phyloP scores from a whole-genome alignment of 768 basidiomycete genomes.

The Boletus pseudopeckii region DNA sequence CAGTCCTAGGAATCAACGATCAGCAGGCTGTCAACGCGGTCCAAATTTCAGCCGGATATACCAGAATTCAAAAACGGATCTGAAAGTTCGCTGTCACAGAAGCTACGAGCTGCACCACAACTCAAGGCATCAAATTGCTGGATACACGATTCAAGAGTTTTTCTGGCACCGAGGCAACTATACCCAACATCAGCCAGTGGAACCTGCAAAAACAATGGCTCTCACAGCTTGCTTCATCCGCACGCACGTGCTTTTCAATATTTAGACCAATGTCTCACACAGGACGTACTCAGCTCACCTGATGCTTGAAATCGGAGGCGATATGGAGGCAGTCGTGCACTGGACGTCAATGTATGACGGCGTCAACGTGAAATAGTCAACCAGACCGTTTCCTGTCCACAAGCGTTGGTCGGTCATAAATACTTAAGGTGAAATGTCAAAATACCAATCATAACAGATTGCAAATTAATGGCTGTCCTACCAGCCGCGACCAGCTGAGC shows the following conservation, averaged over 20 bases:
- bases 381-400: constrained; percentile 38
- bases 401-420: background rate
- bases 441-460: constrained; percentile 44
- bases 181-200: background rate
- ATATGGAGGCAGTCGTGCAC: constrained; percentile 46
- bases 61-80: constrained; percentile 26
- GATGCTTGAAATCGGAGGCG: constrained; percentile 27
- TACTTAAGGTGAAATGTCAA: background rate
- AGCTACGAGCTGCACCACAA: constrained; percentile 61
- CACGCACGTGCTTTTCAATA: constrained; percentile 28
- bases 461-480: constrained; percentile 43
- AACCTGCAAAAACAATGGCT: background rate
- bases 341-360: constrained; percentile 46
- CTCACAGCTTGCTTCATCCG: constrained; percentile 39
- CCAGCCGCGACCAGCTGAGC: constrained; percentile 38
- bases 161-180: constrained; percentile 68
- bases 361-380: constrained; percentile 35
- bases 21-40: background rate
- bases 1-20: constrained; percentile 27
- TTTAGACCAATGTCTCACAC: background rate
- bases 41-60: background rate
- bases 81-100: constrained; percentile 50
- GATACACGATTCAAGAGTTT: constrained; percentile 53
- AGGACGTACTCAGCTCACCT: background rate
- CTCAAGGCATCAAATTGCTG: constrained; percentile 61